Evolutionary conservation across 1,284 basidiomycete species (phyloP).

Genomic region (Austroboletus novae-zelandiae): DNA sequence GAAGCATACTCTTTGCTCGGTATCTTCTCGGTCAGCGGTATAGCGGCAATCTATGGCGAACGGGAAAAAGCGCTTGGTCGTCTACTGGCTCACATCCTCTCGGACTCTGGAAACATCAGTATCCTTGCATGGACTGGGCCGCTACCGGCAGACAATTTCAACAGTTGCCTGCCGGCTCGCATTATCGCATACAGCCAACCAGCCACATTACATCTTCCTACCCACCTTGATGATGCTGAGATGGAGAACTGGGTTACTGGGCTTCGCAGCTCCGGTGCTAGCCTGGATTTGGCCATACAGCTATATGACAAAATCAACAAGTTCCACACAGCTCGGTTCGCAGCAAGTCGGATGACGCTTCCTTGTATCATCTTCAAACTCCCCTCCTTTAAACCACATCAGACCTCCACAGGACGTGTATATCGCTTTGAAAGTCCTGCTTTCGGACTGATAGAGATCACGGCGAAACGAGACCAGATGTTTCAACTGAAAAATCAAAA

Average conservation of each 20-base stretch:
- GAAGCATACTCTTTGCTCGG: neutral
- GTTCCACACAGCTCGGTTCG: neutral
- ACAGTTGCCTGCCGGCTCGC: neutral
- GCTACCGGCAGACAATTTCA: neutral
- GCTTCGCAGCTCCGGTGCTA: neutral
- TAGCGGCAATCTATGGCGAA: neutral
- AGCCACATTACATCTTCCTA: neutral
- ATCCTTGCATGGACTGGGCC: neutral
- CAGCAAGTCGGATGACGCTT: neutral
- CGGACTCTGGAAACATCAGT: neutral
- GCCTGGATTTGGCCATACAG: neutral
- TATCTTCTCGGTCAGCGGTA: neutral
- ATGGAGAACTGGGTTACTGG: neutral
- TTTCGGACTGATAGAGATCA: neutral
- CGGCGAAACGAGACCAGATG: neutral
- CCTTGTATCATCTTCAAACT: neutral
- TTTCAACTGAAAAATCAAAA: neutral
- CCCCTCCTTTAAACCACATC: neutral
- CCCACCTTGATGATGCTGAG: neutral
- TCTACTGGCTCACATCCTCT: neutral
- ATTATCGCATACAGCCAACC: neutral
- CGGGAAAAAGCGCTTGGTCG: neutral
- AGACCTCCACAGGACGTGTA: neutral
- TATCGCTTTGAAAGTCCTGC: neutral
- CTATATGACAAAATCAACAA: neutral